phyloP scores from a whole-genome alignment of 2,329 filamentous ascomycete genomes.

The Ceratocystis eucalypticola region DNA sequence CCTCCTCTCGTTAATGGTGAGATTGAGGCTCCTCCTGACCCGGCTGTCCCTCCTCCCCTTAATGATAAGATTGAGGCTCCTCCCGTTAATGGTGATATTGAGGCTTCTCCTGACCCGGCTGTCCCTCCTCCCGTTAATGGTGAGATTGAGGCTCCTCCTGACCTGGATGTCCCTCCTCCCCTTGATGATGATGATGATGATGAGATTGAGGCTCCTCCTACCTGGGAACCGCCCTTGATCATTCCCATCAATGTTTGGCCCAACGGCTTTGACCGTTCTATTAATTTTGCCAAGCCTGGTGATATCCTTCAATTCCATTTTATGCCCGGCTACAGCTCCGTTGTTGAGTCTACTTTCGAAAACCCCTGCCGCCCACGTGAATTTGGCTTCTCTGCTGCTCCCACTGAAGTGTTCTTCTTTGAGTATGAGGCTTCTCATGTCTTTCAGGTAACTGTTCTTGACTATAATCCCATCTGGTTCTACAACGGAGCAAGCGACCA shows the following conservation, averaged over 20 bases:
- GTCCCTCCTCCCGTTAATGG: too few relatives aligned
- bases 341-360: constrained; percentile 25
- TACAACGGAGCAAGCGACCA: background rate
- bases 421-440: constrained; percentile 13
- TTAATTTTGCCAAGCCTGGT: background rate
- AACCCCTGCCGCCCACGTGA: constrained; percentile 31
- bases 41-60: too few relatives aligned
- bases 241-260: constrained; percentile 29
- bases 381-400: background rate
- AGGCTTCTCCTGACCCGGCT: too few relatives aligned
- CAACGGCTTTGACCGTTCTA: constrained; percentile 28
- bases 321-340: background rate
- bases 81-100: too few relatives aligned
- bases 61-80: too few relatives aligned
- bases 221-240: background rate
- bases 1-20: too few relatives aligned
- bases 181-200: too few relatives aligned
- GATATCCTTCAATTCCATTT: background rate
- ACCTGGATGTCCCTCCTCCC: too few relatives aligned
- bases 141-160: too few relatives aligned
- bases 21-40: too few relatives aligned
- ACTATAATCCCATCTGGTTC: background rate
- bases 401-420: background rate
- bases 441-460: constrained; percentile 24
- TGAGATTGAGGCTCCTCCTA: too few relatives aligned